Conservation (phyloP, 495 filamentous ascomycete species). For the Sordaria brevicollis region DNA sequence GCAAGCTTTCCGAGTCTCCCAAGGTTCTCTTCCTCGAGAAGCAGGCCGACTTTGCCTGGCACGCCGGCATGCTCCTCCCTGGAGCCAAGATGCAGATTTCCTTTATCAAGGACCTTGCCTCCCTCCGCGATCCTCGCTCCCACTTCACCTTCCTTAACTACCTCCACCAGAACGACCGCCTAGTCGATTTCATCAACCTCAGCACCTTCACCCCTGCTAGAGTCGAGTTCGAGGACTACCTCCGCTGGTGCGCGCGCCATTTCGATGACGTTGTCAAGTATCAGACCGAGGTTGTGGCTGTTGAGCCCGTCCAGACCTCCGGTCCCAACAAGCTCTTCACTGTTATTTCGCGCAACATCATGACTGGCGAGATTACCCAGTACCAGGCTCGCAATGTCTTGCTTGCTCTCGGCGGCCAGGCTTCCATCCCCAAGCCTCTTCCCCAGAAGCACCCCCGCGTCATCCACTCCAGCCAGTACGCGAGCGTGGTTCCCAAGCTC, state of each 20-base stretch:
- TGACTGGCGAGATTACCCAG: conserved; percentile 23
- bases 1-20: conserved; percentile 34
- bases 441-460: conserved; percentile 52
- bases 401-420: conserved; percentile 72
- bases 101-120: conserved; percentile 94
- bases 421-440: conserved; percentile 62
- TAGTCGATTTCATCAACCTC: conserved; percentile 84
- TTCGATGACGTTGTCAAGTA: conserved; percentile 77
- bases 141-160: conserved; percentile 96
- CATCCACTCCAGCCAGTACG: conserved; percentile 86
- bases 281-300: conserved; percentile 59
- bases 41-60: conserved; percentile 79
- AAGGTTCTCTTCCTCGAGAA: conserved; percentile 79
- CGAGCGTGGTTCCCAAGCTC: conserved; percentile 47
- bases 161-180: conserved; percentile 62
- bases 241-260: conserved; percentile 77
- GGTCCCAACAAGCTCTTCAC: conserved; percentile 39
- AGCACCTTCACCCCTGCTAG: conserved; percentile 79
- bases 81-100: conserved; percentile 96
- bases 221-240: conserved; percentile 89
- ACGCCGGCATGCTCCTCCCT: conserved; percentile 88
- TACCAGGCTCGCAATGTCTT: conserved; percentile 67
- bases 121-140: conserved; percentile 74
- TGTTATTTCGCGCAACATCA: conserved; percentile 30
- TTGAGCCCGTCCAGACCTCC: conserved; percentile 37